phyloP scores from a whole-genome alignment of 495 filamentous ascomycete genomes.

The Aspergillus sclerotioniger region DNA sequence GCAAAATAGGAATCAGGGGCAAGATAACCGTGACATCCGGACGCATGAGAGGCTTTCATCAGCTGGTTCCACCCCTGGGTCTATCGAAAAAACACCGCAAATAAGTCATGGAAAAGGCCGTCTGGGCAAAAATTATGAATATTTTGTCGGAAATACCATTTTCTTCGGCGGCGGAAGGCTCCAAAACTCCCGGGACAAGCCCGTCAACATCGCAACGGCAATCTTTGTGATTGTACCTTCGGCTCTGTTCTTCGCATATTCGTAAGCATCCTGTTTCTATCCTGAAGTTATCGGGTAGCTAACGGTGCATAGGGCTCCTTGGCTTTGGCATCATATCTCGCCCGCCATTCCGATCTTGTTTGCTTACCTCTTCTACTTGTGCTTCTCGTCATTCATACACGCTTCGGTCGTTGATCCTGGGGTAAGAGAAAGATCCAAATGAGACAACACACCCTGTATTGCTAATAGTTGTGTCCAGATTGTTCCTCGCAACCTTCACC shows the following conservation, averaged over 20 bases:
- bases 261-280: conserved; percentile 43
- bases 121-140: conserved; percentile 76
- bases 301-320: conserved; percentile 59
- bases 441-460: conserved; percentile 16
- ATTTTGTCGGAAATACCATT: conserved; percentile 86
- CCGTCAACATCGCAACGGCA: conserved; percentile 89
- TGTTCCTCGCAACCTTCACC: conserved; percentile 78
- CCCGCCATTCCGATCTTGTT: conserved; percentile 90
- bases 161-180: conserved; percentile 84
- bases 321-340: conserved; percentile 86
- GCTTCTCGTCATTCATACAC: conserved; percentile 89
- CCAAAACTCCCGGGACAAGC: conserved; percentile 83
- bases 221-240: conserved; percentile 72
- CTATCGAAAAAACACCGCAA: conserved; percentile 32
- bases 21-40: conserved; percentile 49
- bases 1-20: conserved; percentile 49
- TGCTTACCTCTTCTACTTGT: conserved; percentile 85
- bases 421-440: conserved; percentile 50
- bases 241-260: conserved; percentile 80
- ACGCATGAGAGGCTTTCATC: conserved; percentile 77
- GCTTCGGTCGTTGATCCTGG: conserved; percentile 90
- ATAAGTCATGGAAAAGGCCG: conserved; percentile 25
- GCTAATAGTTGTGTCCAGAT: conserved; percentile 51
- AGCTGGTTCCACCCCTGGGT: conserved; percentile 65
- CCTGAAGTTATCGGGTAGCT: background rate